Percentiles rank a stretch among this genome's conserved stretches.
Evolutionary conservation across 305 asterid species (phyloP).

Genomic region (Fraxinus ornus): DNA sequence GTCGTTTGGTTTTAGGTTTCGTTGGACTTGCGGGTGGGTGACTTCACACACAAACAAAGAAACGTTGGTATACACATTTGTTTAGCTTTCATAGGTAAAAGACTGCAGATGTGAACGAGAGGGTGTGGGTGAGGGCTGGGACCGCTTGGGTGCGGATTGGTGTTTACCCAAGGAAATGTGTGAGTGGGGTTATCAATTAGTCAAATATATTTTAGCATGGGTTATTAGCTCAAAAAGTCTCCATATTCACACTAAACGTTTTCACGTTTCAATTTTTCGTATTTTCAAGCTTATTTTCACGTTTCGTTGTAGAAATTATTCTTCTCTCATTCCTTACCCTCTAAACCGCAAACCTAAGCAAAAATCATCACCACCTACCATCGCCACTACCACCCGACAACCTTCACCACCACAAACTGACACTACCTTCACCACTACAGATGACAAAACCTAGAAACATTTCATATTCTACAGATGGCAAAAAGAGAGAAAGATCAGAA

Average conservation of each 20-base stretch:
- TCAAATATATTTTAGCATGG: neutral
- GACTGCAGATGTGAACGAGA: too few relatives aligned
- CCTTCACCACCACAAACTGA: neutral
- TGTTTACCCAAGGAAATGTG: neutral
- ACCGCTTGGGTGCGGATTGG: neutral
- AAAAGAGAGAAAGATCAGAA: too few relatives aligned
- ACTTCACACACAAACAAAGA: neutral
- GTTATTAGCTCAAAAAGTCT: neutral
- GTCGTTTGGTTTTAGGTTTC: neutral
- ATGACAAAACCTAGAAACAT: neutral
- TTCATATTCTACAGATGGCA: too few relatives aligned
- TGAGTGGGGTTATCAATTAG: neutral
- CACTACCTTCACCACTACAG: neutral
- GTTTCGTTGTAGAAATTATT: too few relatives aligned
- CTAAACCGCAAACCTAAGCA: neutral
- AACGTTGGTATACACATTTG: neutral
- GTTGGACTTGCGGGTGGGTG: conserved; percentile 1
- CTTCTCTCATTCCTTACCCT: neutral
- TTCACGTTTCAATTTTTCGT: neutral
- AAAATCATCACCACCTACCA: neutral
- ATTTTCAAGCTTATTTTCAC: neutral
- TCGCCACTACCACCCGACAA: neutral
- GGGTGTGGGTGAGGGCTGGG: neutral
- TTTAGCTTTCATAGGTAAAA: neutral
- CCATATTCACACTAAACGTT: too few relatives aligned